A percentile compares a stretch with the other conserved stretches of the same genome.
Evolutionary conservation across 2,329 filamentous ascomycete genomes (phyloP).

Genomic region (Colletotrichum tropicale): DNA sequence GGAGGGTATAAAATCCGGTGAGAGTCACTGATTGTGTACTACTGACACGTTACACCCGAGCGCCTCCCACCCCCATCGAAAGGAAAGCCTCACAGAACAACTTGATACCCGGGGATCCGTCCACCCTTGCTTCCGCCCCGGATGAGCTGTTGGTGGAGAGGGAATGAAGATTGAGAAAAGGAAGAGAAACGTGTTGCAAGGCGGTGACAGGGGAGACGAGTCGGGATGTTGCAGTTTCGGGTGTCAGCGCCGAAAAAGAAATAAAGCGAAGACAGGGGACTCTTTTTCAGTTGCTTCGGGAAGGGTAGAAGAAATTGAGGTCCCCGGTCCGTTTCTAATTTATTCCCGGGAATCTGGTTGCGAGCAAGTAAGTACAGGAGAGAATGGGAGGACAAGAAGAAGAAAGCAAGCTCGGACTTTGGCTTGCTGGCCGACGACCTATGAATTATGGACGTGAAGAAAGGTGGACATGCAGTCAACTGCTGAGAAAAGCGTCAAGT

Average conservation of each 20-base stretch:
- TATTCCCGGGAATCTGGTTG: slow-evolving; percentile 14
- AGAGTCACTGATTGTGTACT: neutral
- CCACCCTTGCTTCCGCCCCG: neutral
- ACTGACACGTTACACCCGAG: neutral
- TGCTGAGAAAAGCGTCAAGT: neutral
- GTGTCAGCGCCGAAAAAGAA: slow-evolving; percentile 1
- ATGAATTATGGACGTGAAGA: neutral
- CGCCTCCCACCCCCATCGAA: neutral
- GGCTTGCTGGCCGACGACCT: neutral
- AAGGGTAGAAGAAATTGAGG: neutral
- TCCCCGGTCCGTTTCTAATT: neutral
- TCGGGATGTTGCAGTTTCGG: slow-evolving; percentile 6
- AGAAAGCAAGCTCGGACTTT: neutral
- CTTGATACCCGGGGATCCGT: neutral
- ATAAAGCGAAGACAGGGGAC: neutral
- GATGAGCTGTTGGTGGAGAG: neutral
- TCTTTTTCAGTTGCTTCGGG: neutral
- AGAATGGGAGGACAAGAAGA: neutral
- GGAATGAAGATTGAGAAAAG: neutral
- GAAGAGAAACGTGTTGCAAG: neutral
- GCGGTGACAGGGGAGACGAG: slow-evolving; percentile 2
- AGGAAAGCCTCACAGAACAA: neutral
- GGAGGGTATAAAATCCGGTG: neutral
- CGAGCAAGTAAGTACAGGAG: neutral
- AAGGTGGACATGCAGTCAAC: neutral